phyloP scores from a whole-genome alignment of 176 grass and related monocot species.

The Aegilops speltoides region DNA sequence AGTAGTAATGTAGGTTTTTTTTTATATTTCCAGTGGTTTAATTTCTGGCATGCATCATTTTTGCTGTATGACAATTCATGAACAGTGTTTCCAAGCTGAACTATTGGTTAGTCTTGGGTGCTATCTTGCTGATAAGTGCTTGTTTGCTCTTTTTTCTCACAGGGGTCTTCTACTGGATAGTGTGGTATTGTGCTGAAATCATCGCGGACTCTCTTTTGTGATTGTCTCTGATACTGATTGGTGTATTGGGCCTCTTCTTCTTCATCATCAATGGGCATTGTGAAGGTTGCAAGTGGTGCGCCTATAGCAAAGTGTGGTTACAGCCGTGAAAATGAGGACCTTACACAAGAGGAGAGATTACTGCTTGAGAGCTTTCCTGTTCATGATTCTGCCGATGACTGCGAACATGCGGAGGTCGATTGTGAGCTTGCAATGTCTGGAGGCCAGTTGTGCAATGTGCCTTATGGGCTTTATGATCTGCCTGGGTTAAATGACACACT shows the following conservation, averaged over 20 bases:
- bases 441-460: slow-evolving; percentile 63
- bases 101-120: background rate
- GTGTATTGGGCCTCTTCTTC: background rate
- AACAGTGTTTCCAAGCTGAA: background rate
- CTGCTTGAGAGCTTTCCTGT: slow-evolving; percentile 33
- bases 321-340: slow-evolving; percentile 31
- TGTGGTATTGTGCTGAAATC: background rate
- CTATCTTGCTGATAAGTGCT: background rate
- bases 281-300: slow-evolving; percentile 34
- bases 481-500: slow-evolving; percentile 55
- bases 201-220: slow-evolving; percentile 10
- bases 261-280: slow-evolving; percentile 59
- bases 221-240: slow-evolving; percentile 15
- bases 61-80: background rate
- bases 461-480: slow-evolving; percentile 82
- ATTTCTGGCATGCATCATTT: background rate
- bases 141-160: background rate
- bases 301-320: background rate
- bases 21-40: background rate
- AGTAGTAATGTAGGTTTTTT: background rate
- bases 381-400: slow-evolving; percentile 43
- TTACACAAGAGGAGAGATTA: slow-evolving; percentile 47
- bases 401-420: slow-evolving; percentile 49
- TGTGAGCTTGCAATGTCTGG: slow-evolving; percentile 61
- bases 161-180: slow-evolving; percentile 36